Conservation (phyloP, 2,329 filamentous ascomycete genomes). For the Pseudopyrenochaeta lycopersici region DNA sequence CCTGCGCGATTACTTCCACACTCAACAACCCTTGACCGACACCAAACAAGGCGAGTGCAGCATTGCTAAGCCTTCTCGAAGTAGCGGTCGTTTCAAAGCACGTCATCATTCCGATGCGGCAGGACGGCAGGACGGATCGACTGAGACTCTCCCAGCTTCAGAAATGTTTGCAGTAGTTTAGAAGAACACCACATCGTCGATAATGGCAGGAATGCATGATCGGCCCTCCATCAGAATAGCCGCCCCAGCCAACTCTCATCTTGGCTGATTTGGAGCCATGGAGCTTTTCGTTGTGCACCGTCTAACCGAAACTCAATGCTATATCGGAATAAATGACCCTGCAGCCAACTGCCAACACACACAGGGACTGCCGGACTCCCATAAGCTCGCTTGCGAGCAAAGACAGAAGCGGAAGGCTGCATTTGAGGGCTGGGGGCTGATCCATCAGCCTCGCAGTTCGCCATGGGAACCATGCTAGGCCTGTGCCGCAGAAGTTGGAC, state of each 20-base stretch:
- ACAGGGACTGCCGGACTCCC: slow-evolving; percentile 5
- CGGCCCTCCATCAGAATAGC: neutral
- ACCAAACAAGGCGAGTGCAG: neutral
- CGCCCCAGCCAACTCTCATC: neutral
- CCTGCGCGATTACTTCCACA: neutral
- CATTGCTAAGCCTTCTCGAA: neutral
- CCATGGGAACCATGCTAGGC: slow-evolving; percentile 16
- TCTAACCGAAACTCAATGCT: neutral
- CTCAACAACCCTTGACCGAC: neutral
- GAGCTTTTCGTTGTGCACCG: neutral
- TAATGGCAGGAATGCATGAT: slow-evolving; percentile 1
- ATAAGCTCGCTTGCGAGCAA: slow-evolving; percentile 5
- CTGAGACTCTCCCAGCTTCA: slow-evolving; percentile 33
- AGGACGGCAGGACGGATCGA: neutral
- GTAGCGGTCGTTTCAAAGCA: slow-evolving; percentile 17
- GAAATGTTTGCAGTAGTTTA: slow-evolving; percentile 24
- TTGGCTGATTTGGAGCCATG: neutral
- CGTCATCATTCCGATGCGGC: slow-evolving; percentile 4
- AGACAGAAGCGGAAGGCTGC: slow-evolving; percentile 16
- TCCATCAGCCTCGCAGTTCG: slow-evolving; percentile 12
- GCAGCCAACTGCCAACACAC: slow-evolving; percentile 3
- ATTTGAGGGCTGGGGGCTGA: slow-evolving; percentile 11
- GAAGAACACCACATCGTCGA: slow-evolving; percentile 15
- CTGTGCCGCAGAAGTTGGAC: slow-evolving; percentile 11
- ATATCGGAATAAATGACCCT: slow-evolving; percentile 6